A percentile compares a stretch with the other conserved stretches of the same genome.
phyloP scores from a whole-genome alignment of 2,329 filamentous ascomycete species.

The Xylariaceae sp. region DNA sequence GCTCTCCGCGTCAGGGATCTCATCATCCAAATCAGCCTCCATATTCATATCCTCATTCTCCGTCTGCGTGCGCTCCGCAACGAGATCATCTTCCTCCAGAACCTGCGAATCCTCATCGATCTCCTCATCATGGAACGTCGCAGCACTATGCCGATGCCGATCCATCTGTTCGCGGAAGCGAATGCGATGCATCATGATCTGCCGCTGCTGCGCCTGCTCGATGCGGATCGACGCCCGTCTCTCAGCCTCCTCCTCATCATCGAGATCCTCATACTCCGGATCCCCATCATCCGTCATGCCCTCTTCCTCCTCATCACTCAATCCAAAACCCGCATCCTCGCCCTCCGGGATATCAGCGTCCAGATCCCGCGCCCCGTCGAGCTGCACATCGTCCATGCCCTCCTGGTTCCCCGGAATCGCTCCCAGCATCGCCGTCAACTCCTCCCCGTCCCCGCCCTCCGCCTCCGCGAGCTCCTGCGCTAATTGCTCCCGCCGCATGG shows the following conservation, averaged over 20 bases:
- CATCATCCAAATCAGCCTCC: slow-evolving; percentile 56
- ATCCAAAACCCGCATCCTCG: slow-evolving; percentile 48
- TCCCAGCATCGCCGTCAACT: slow-evolving; percentile 33
- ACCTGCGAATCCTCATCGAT: slow-evolving; percentile 55
- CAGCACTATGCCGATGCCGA: slow-evolving; percentile 41
- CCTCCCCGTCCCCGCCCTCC: slow-evolving; percentile 33
- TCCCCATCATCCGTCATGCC: slow-evolving; percentile 34
- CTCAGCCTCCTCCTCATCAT: slow-evolving; percentile 34
- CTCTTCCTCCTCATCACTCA: slow-evolving; percentile 41
- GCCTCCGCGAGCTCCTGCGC: slow-evolving; percentile 70
- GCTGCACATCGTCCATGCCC: slow-evolving; percentile 49
- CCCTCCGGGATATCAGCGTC: slow-evolving; percentile 71
- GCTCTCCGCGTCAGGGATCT: slow-evolving; percentile 60
- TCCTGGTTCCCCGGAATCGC: slow-evolving; percentile 26
- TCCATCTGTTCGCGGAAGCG: slow-evolving; percentile 51
- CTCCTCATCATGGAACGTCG: slow-evolving; percentile 51
- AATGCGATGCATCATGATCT: slow-evolving; percentile 47
- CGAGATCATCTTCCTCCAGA: slow-evolving; percentile 58
- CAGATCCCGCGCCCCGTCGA: slow-evolving; percentile 55
- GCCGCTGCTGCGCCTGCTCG: slow-evolving; percentile 40
- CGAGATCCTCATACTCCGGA: slow-evolving; percentile 35
- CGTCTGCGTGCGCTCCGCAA: slow-evolving; percentile 27
- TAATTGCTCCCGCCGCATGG: slow-evolving; percentile 63
- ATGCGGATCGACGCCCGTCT: slow-evolving; percentile 28
- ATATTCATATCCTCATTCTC: slow-evolving; percentile 31